Conservation (phyloP, 2,329 filamentous ascomycete genomes). For the Alternaria brassicicola region DNA sequence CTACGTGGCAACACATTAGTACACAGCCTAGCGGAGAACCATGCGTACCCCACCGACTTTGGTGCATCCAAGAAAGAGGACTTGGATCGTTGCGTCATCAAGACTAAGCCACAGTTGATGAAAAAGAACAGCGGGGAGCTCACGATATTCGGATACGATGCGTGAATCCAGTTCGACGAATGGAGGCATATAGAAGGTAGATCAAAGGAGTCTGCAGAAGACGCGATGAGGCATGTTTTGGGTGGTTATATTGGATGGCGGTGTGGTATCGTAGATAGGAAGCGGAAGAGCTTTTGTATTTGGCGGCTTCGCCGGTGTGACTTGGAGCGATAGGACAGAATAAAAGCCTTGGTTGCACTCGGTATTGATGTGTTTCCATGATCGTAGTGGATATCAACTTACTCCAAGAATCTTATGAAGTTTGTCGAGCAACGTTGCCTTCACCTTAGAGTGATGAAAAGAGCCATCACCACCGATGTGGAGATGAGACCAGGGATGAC, state of each 20-base stretch:
- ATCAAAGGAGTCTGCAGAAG: neutral
- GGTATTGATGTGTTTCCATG: neutral
- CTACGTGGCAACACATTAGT: neutral
- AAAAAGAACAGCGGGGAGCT: neutral
- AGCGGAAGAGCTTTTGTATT: too few species aligned
- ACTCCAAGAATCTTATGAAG: neutral
- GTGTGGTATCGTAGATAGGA: too few species aligned
- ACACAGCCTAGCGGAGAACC: neutral
- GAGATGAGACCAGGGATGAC: neutral
- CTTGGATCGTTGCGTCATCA: neutral
- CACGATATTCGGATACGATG: neutral
- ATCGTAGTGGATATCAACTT: neutral
- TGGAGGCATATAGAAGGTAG: neutral
- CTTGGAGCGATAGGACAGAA: too few species aligned
- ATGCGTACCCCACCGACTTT: neutral
- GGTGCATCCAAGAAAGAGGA: neutral
- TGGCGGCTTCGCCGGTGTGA: too few species aligned
- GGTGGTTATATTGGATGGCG: too few species aligned
- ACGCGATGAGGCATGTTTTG: neutral
- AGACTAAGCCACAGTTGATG: neutral
- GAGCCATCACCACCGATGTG: neutral
- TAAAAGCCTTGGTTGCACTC: too few species aligned
- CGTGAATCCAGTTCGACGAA: neutral
- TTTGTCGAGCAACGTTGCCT: neutral
- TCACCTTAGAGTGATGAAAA: neutral